These are phyloP conservation scores for Verticillium dahliae DNA, from an alignment of 2,329 filamentous ascomycete species.

Conservation along the genomic window DNA sequence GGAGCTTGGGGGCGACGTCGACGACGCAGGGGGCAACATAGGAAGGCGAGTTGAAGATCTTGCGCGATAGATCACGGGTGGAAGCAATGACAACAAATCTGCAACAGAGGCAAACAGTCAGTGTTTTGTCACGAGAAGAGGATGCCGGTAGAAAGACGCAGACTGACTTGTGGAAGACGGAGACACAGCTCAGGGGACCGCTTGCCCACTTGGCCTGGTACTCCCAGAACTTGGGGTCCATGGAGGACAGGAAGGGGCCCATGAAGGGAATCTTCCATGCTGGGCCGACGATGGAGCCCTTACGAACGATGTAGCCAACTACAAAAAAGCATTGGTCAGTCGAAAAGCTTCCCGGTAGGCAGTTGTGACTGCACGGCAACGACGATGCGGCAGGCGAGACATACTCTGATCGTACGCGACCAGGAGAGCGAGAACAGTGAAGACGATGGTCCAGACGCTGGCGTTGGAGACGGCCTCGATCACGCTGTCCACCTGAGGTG, in stretches of 20 bases:
- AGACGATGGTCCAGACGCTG: conserved; percentile 51
- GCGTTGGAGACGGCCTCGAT: conserved; percentile 49
- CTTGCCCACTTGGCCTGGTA: conserved; percentile 92
- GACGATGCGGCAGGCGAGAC: conserved; percentile 25
- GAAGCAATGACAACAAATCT: conserved; percentile 97
- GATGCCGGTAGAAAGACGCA: not conserved
- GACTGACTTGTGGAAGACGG: conserved; percentile 94
- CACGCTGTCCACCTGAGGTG: conserved; percentile 49
- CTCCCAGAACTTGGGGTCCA: conserved; percentile 85
- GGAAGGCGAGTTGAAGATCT: conserved; percentile 88
- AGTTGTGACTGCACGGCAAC: not conserved
- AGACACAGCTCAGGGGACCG: conserved; percentile 90
- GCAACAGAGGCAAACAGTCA: conserved; percentile 1
- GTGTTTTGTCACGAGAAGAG: not conserved
- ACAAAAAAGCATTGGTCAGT: conserved; percentile 6
- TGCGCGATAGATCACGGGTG: conserved; percentile 88
- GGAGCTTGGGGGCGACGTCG: conserved; percentile 86
- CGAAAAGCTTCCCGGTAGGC: not conserved
- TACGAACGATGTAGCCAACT: conserved; percentile 72
- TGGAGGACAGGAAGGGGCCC: conserved; percentile 88
- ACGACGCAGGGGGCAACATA: conserved; percentile 97
- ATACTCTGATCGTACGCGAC: conserved; percentile 87
- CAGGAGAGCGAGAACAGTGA: conserved; percentile 64
- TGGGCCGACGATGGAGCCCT: conserved; percentile 71
- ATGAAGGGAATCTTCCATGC: conserved; percentile 77